phyloP scores from a whole-genome alignment of 2,329 filamentous ascomycete genomes.

The Macrophomina tecta region DNA sequence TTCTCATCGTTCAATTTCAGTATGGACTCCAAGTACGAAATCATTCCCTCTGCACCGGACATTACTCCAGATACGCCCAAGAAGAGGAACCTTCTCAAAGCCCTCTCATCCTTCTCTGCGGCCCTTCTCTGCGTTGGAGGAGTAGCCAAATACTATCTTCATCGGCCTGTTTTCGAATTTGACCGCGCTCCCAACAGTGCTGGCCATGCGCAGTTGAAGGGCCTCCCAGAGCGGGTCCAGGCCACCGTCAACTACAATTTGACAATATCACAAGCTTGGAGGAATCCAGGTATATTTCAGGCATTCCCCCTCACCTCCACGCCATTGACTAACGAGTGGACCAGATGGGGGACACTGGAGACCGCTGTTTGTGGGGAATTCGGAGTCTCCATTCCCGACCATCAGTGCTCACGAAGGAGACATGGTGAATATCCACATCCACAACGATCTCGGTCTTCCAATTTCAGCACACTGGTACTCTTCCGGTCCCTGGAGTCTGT shows the following conservation, averaged over 20 bases:
- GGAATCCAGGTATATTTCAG: slow-evolving; percentile 26
- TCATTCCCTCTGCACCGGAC: not conserved
- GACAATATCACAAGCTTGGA: slow-evolving; percentile 30
- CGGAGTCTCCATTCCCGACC: slow-evolving; percentile 30
- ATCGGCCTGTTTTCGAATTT: not conserved
- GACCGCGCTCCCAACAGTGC: not conserved
- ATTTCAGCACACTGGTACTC: slow-evolving; percentile 29
- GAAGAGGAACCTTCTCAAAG: not conserved
- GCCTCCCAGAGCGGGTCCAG: not conserved
- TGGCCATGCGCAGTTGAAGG: not conserved
- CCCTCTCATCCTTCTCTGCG: not conserved
- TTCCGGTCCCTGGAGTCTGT: not conserved
- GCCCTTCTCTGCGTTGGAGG: not conserved
- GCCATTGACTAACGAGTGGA: not conserved
- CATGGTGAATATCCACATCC: slow-evolving; percentile 30
- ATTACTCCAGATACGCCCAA: not conserved
- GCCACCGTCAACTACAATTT: slow-evolving; percentile 29
- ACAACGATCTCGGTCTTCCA: slow-evolving; percentile 30
- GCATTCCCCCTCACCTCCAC: too few relatives aligned
- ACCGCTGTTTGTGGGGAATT: slow-evolving; percentile 32
- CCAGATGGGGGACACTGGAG: slow-evolving; percentile 31
- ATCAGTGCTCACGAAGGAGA: slow-evolving; percentile 32
- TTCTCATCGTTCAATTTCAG: not conserved
- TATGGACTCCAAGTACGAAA: not conserved
- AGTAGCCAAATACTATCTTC: not conserved